These are phyloP conservation scores for Fusarium austroafricanum DNA, from an alignment of 2,329 filamentous ascomycete species.

Conservation along the genomic window DNA sequence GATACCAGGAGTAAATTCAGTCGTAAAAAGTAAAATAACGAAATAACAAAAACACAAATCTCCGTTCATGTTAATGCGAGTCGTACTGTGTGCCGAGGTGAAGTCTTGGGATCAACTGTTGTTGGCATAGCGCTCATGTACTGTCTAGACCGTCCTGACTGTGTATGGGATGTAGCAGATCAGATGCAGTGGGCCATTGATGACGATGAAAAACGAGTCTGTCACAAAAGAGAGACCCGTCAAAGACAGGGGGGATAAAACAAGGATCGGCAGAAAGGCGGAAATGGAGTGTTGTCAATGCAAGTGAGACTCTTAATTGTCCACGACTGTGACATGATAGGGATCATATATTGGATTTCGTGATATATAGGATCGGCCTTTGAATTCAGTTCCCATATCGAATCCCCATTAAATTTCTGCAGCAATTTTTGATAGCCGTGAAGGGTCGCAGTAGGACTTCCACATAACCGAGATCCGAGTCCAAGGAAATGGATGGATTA, in stretches of 20 bases:
- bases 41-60: too few species aligned
- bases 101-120: not conserved
- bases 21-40: not conserved
- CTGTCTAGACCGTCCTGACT: not conserved
- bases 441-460: constrained; percentile 1
- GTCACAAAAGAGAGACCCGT: constrained; percentile 29
- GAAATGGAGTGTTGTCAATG: constrained; percentile 38
- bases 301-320: constrained; percentile 18
- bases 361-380: not conserved
- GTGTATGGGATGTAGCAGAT: too few species aligned
- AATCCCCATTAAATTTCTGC: not conserved
- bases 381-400: not conserved
- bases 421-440: not conserved
- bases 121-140: not conserved
- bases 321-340: not conserved
- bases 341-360: not conserved
- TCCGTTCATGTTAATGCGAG: not conserved
- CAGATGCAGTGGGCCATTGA: constrained; percentile 20
- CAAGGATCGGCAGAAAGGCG: constrained; percentile 31
- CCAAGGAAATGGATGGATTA: not conserved
- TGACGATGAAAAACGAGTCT: constrained; percentile 11
- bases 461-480: not conserved
- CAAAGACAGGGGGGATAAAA: constrained; percentile 33
- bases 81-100: not conserved
- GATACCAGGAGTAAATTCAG: not conserved